Percentiles rank a stretch among this genome's conserved stretches.
phyloP scores from a whole-genome alignment of 805 yeast species.

The Nadsonia fulvescens region DNA sequence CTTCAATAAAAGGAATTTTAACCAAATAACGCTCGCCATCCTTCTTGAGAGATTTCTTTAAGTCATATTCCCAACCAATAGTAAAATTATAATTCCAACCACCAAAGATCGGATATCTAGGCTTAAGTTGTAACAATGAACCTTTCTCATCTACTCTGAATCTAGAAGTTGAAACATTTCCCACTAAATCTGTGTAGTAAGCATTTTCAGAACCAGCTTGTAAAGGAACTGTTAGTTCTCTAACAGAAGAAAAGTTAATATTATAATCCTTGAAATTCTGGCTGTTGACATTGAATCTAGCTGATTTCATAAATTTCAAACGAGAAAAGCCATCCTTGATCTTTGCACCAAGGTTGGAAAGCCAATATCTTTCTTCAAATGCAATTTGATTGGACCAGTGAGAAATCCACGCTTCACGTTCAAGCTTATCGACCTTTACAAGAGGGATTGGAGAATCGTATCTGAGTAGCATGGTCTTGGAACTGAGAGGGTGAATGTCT shows the following conservation, averaged over 20 bases:
- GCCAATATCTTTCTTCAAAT: slow-evolving; percentile 73
- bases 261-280: too few relatives aligned
- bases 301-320: slow-evolving; percentile 36
- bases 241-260: slow-evolving; percentile 39
- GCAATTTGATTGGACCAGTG: slow-evolving; percentile 59
- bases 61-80: slow-evolving; percentile 68
- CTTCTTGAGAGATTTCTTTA: slow-evolving; percentile 33
- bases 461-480: slow-evolving; percentile 32
- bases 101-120: slow-evolving; percentile 90
- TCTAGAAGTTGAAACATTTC: slow-evolving; percentile 72
- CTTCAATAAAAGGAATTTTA: slow-evolving; percentile 54
- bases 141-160: slow-evolving; percentile 11
- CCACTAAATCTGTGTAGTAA: slow-evolving; percentile 78
- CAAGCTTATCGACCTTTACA: slow-evolving; percentile 36
- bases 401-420: slow-evolving; percentile 76
- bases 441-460: slow-evolving; percentile 54
- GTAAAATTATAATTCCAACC: slow-evolving; percentile 95
- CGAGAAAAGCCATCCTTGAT: slow-evolving; percentile 50
- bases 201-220: slow-evolving; percentile 38
- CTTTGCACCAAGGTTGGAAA: slow-evolving; percentile 58
- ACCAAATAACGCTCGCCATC: slow-evolving; percentile 35
- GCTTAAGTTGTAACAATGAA: slow-evolving; percentile 41
- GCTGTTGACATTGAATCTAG: too few relatives aligned
- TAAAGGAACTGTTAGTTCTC: slow-evolving; percentile 40
- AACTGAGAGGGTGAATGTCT: slow-evolving; percentile 27